Evolutionary conservation across 2,329 filamentous ascomycete species (phyloP).

Genomic region (Verticillium tricorpus): DNA sequence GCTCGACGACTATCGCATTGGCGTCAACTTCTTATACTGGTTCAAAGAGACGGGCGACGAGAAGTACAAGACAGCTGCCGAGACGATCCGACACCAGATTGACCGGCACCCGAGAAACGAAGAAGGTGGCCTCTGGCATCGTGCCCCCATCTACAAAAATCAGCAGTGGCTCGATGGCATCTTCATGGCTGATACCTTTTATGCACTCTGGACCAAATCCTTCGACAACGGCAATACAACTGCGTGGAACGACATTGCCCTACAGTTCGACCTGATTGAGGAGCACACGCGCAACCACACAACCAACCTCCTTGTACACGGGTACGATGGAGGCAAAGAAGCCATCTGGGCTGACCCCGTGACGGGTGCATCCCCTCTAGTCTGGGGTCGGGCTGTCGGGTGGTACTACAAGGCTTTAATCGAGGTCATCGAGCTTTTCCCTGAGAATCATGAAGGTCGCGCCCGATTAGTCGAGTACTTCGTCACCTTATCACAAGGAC

Average conservation of each 20-base stretch:
- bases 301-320: constrained; percentile 45
- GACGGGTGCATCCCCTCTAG: constrained; percentile 45
- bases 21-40: constrained; percentile 46
- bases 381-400: constrained; percentile 50
- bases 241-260: constrained; percentile 38
- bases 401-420: constrained; percentile 51
- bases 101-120: constrained; percentile 44
- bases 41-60: constrained; percentile 39
- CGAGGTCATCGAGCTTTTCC: constrained; percentile 43
- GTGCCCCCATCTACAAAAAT: constrained; percentile 36
- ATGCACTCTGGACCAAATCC: constrained; percentile 13
- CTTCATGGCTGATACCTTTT: constrained; percentile 44
- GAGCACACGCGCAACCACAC: constrained; percentile 32
- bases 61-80: constrained; percentile 46
- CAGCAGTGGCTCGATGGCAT: constrained; percentile 57
- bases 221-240: constrained; percentile 32
- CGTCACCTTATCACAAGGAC: constrained; percentile 31
- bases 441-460: constrained; percentile 29
- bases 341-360: constrained; percentile 46
- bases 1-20: constrained; percentile 49
- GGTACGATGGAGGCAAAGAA: constrained; percentile 44
- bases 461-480: constrained; percentile 32
- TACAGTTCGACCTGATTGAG: constrained; percentile 42
- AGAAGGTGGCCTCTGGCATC: constrained; percentile 53
- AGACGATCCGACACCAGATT: constrained; percentile 40